These are phyloP conservation scores for Sporothrix pallida DNA, from an alignment of 2,329 filamentous ascomycete species.

Conservation along the genomic window DNA sequence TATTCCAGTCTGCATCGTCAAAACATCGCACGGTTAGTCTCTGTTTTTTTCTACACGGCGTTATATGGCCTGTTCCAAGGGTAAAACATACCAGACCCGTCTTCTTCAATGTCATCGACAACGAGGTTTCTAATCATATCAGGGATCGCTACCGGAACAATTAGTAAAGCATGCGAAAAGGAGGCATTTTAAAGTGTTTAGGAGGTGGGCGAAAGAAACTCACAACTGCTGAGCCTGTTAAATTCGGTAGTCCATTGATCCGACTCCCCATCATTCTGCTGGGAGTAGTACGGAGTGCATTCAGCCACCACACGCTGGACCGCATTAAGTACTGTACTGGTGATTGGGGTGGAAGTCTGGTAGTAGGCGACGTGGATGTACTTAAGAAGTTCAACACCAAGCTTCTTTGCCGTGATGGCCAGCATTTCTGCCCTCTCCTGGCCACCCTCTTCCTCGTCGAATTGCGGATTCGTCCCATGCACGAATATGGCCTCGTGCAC, in stretches of 20 bases:
- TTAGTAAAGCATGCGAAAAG: constrained; percentile 38
- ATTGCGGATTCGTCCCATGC: constrained; percentile 43
- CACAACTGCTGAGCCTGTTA: constrained; percentile 42
- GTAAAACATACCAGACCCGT: constrained; percentile 62
- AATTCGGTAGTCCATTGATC: constrained; percentile 45
- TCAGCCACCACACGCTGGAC: constrained; percentile 52
- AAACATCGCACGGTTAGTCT: constrained; percentile 31
- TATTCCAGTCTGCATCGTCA: constrained; percentile 58
- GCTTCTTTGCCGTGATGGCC: constrained; percentile 46
- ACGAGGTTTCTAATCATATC: constrained; percentile 60
- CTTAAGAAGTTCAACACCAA: constrained; percentile 54
- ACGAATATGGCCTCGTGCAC: constrained; percentile 53
- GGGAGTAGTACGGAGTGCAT: constrained; percentile 51
- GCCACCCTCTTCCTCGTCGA: constrained; percentile 45
- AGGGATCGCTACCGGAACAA: constrained; percentile 47
- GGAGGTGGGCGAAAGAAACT: constrained; percentile 42
- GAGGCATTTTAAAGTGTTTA: neutral
- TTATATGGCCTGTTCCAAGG: neutral
- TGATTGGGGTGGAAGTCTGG: constrained; percentile 49
- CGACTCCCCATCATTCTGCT: constrained; percentile 37
- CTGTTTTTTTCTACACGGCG: neutral
- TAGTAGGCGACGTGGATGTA: constrained; percentile 57
- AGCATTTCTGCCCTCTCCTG: constrained; percentile 43
- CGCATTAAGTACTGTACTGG: constrained; percentile 49
- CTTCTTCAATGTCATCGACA: constrained; percentile 63